phyloP scores from a whole-genome alignment of 2,329 filamentous ascomycete species.

The Chaetomium globosum region DNA sequence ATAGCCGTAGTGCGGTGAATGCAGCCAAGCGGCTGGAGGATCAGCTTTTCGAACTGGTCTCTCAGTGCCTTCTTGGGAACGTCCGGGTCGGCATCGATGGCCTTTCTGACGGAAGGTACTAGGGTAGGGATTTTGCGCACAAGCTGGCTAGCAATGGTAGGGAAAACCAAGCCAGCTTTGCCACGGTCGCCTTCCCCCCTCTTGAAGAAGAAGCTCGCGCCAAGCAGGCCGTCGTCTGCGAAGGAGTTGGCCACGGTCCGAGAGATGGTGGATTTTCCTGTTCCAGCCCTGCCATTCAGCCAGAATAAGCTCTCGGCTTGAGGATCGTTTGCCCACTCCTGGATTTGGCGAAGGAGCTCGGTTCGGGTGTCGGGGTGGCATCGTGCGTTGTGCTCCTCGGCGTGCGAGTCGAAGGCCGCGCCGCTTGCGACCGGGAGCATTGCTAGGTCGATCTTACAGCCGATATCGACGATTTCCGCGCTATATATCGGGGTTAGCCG shows the following conservation, averaged over 20 bases:
- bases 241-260: constrained; percentile 40
- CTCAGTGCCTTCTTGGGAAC: constrained; percentile 35
- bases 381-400: neutral
- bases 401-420: too few species aligned
- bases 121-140: constrained; percentile 38
- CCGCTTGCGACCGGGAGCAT: too few species aligned
- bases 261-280: constrained; percentile 48
- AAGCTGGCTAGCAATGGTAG: constrained; percentile 46
- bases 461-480: too few species aligned
- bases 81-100: constrained; percentile 40
- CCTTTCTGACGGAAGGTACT: constrained; percentile 35
- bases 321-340: constrained; percentile 38
- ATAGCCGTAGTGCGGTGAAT: neutral
- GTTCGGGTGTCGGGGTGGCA: constrained; percentile 42
- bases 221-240: constrained; percentile 33
- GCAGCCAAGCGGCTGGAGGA: constrained; percentile 40
- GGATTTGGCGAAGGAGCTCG: constrained; percentile 41
- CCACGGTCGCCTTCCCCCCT: constrained; percentile 46
- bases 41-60: constrained; percentile 48
- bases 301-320: constrained; percentile 41
- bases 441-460: too few species aligned
- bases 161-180: constrained; percentile 40
- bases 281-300: too few species aligned
- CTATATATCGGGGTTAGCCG: too few species aligned
- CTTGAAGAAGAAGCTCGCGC: constrained; percentile 52